Evolutionary conservation across 208 protist species (phyloP).

Genomic region (Tritrichomonas musculus): DNA sequence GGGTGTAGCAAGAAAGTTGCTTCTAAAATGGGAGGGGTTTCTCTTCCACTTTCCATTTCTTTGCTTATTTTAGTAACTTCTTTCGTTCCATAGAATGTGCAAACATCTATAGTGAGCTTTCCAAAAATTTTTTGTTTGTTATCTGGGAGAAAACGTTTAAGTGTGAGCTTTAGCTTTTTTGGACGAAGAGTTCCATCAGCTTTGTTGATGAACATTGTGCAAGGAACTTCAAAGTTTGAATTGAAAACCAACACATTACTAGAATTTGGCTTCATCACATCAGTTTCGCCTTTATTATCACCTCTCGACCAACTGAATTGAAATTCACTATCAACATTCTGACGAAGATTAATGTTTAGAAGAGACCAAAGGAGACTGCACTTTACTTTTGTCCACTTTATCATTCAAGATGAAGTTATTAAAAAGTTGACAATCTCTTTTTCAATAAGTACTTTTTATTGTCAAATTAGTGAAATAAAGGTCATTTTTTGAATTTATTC

Average conservation of each 20-base stretch:
- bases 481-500: too few relatives aligned
- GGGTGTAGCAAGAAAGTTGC: neutral
- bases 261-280: neutral
- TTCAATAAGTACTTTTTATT: too few relatives aligned
- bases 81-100: neutral
- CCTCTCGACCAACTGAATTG: neutral
- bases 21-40: neutral
- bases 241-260: neutral
- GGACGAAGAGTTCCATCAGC: neutral
- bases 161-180: neutral
- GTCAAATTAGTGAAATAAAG: too few relatives aligned
- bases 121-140: slow-evolving; percentile 8
- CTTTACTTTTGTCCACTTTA: too few relatives aligned
- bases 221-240: neutral
- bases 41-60: neutral
- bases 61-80: neutral
- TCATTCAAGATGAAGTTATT: too few relatives aligned
- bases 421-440: too few relatives aligned
- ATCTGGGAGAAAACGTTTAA: neutral
- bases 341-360: neutral
- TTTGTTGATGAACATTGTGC: slow-evolving; percentile 23
- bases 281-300: neutral
- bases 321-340: neutral
- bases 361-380: neutral
- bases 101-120: neutral